These are phyloP conservation scores for Balansia obtecta DNA, from an alignment of 2,329 filamentous ascomycete genomes.

Conservation along the genomic window DNA sequence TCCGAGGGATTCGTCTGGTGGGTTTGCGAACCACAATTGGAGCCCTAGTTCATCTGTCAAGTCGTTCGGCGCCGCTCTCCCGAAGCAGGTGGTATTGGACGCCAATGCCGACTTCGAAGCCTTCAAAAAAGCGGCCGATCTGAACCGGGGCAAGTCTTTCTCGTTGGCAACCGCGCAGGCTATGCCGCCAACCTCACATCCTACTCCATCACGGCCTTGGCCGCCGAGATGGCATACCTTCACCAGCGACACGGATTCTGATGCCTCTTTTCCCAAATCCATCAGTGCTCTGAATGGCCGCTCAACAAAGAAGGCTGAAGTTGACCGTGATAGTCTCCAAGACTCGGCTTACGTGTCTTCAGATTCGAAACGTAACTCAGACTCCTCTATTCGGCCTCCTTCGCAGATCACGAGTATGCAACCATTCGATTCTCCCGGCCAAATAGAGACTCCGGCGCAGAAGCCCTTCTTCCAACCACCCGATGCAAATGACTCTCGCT, in stretches of 20 bases:
- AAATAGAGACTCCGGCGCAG: constrained; percentile 15
- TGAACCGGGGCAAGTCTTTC: constrained; percentile 35
- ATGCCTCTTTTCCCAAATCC: constrained; percentile 18
- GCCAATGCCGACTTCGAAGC: constrained; percentile 74
- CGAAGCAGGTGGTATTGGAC: constrained; percentile 58
- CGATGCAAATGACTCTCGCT: constrained; percentile 39
- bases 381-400: constrained; percentile 29
- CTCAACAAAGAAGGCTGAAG: constrained; percentile 25
- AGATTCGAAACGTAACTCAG: constrained; percentile 41
- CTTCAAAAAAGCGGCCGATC: constrained; percentile 61
- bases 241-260: constrained; percentile 29
- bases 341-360: constrained; percentile 44
- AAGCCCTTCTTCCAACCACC: constrained; percentile 24
- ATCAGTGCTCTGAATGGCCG: constrained; percentile 11
- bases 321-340: constrained; percentile 32
- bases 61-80: constrained; percentile 55
- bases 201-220: constrained; percentile 26
- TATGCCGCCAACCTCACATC: constrained; percentile 19
- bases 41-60: constrained; percentile 58
- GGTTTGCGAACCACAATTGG: constrained; percentile 59
- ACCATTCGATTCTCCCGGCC: constrained; percentile 27
- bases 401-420: constrained; percentile 28
- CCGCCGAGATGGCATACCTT: constrained; percentile 37
- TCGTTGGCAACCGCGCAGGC: constrained; percentile 37
- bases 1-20: constrained; percentile 48